Percentiles rank a stretch among this genome's conserved stretches.
phyloP scores from a whole-genome alignment of 2,329 filamentous ascomycete species.

The Blastomyces silverae region DNA sequence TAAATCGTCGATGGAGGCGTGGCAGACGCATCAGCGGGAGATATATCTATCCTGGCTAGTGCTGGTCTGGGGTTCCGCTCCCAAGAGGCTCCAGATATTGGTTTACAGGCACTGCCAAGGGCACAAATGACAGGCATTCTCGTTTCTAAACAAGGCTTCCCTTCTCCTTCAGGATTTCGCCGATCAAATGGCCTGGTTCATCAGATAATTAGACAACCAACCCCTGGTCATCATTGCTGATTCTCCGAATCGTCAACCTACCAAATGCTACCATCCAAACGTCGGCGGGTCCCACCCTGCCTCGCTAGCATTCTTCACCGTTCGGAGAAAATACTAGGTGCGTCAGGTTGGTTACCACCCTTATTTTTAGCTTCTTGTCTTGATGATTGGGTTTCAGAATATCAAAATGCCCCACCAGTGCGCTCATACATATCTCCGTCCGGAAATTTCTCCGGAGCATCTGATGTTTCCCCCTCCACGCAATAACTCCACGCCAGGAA shows the following conservation, averaged over 20 bases:
- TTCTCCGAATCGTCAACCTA: constrained; percentile 1
- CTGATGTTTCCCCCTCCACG: no score
- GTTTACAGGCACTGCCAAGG: background rate
- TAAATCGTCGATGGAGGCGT: background rate
- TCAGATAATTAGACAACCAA: background rate
- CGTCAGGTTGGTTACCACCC: background rate
- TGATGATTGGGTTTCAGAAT: background rate
- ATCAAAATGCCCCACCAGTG: background rate
- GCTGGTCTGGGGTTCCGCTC: background rate
- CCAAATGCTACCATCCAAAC: background rate
- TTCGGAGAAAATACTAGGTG: constrained; percentile 7
- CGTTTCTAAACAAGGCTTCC: constrained; percentile 7
- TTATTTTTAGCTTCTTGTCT: background rate
- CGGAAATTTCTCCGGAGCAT: background rate
- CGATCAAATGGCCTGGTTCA: constrained; percentile 6
- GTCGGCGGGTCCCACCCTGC: background rate
- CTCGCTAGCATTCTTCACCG: constrained; percentile 6
- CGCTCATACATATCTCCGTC: background rate
- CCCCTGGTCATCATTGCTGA: background rate
- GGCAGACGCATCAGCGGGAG: background rate
- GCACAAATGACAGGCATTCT: background rate
- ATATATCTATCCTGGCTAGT: background rate
- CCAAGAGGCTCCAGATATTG: background rate
- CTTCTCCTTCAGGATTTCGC: constrained; percentile 9
- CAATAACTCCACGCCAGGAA: background rate